Conservation (phyloP, 176 grass and related monocot genomes). For the Puccinellia tenuiflora region DNA sequence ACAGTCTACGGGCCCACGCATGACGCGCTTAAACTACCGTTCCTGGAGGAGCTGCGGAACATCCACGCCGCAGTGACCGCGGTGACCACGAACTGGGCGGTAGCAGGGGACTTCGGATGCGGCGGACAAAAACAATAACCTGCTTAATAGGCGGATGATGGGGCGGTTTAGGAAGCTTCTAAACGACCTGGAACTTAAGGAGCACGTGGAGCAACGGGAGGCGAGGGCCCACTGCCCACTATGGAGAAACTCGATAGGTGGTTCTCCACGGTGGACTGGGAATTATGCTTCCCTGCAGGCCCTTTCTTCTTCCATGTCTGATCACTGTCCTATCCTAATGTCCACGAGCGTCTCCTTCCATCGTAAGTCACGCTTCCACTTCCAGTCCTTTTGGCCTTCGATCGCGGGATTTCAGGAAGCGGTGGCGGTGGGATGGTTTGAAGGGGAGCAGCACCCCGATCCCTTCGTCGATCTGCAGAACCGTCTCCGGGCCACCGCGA, state of each 20-base stretch:
- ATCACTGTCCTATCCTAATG: background rate
- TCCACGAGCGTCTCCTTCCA: background rate
- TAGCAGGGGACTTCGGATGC: too few species aligned
- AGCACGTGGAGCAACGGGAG: background rate
- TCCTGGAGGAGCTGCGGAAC: background rate
- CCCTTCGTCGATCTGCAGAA: background rate
- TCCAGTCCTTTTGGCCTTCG: background rate
- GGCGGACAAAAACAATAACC: too few species aligned
- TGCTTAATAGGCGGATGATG: too few species aligned
- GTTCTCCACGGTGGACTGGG: background rate
- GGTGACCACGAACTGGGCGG: too few species aligned
- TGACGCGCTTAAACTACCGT: background rate
- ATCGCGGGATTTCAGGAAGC: background rate
- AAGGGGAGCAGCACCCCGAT: background rate
- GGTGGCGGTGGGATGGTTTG: background rate
- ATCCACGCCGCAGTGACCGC: background rate
- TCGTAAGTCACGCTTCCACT: background rate
- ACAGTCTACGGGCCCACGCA: background rate
- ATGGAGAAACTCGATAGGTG: background rate
- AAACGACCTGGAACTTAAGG: too few species aligned
- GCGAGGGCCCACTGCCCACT: background rate
- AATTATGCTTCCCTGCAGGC: background rate
- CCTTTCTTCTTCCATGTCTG: background rate
- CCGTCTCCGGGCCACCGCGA: background rate
- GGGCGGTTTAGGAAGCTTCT: too few species aligned